phyloP scores from a whole-genome alignment of 108 stramenopile species.

The Fragilariopsis cylindrus region DNA sequence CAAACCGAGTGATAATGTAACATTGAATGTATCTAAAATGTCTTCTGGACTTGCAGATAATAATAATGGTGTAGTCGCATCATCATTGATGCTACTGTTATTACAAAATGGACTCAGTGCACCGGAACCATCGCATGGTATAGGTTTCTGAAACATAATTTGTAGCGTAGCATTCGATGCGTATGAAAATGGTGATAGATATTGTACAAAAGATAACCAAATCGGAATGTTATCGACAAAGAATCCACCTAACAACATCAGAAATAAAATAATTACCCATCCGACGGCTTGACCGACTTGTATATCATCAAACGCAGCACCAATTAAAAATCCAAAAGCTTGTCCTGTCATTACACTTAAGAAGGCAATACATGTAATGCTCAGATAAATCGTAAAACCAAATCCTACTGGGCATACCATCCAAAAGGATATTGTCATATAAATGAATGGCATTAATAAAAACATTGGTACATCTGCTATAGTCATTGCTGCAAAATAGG shows the following conservation, averaged over 20 bases:
- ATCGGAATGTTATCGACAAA: conserved; percentile 56
- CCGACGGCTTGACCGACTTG: conserved; percentile 55
- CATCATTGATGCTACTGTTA: not conserved
- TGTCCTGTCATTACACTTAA: conserved; percentile 68
- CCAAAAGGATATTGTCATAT: conserved; percentile 69
- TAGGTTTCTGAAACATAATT: conserved; percentile 50
- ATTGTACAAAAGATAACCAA: conserved; percentile 55
- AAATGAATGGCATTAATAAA: conserved; percentile 56
- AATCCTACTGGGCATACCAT: conserved; percentile 63
- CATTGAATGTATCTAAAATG: conserved; percentile 16
- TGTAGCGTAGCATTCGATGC: conserved; percentile 56
- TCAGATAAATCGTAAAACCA: conserved; percentile 41
- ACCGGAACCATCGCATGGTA: conserved; percentile 71
- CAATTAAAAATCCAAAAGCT: conserved; percentile 60
- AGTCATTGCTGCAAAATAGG: conserved; percentile 80
- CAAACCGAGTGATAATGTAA: no score
- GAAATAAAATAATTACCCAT: conserved; percentile 47
- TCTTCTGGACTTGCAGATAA: conserved; percentile 20
- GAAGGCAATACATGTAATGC: conserved; percentile 38
- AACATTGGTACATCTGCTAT: conserved; percentile 60
- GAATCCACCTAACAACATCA: conserved; percentile 76
- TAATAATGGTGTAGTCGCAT: no score
- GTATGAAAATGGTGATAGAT: conserved; percentile 69
- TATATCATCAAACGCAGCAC: conserved; percentile 63
- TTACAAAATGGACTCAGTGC: conserved; percentile 3